These are phyloP conservation scores for Pythium guiyangense DNA, from an alignment of 352 stramenopile species.

Conservation along the genomic window DNA sequence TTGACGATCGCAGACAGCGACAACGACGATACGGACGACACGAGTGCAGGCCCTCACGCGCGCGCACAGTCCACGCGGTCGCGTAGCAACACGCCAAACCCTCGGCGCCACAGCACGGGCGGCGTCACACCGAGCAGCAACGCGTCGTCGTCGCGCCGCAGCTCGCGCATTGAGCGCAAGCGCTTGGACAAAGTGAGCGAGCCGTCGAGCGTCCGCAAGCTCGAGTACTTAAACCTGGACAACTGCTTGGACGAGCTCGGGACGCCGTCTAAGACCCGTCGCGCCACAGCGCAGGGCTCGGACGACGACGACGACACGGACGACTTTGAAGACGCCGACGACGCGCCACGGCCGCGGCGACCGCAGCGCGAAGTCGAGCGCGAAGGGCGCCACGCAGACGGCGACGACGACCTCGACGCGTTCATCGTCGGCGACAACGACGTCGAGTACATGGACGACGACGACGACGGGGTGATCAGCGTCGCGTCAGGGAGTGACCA, in stretches of 20 bases:
- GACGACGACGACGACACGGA: conserved; percentile 27
- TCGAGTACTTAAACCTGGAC: conserved; percentile 58
- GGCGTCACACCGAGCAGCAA: conserved; percentile 10
- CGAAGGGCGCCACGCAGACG: conserved; percentile 42
- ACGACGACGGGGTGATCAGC: conserved; percentile 68
- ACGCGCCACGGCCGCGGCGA: conserved; percentile 2
- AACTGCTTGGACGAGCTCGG: conserved; percentile 59
- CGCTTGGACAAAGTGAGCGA: conserved; percentile 42
- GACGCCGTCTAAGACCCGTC: conserved; percentile 11
- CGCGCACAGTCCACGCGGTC: conserved; percentile 3
- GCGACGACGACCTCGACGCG: conserved; percentile 66
- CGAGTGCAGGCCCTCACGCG: not conserved
- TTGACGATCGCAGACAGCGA: conserved; percentile 55
- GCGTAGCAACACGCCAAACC: conserved; percentile 4
- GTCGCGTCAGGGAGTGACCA: conserved; percentile 45
- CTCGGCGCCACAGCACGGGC: conserved; percentile 3
- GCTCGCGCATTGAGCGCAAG: conserved; percentile 56
- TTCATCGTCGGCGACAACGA: conserved; percentile 80
- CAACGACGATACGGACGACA: conserved; percentile 25
- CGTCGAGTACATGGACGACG: conserved; percentile 86
- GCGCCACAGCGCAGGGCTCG: conserved; percentile 16
- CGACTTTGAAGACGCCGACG: conserved; percentile 29
- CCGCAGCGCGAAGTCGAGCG: conserved; percentile 18
- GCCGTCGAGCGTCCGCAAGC: conserved; percentile 30
- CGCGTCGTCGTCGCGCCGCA: conserved; percentile 44